Conservation (phyloP, 139 green algal genomes). For the Chlamydomonas sphaeroides region DNA sequence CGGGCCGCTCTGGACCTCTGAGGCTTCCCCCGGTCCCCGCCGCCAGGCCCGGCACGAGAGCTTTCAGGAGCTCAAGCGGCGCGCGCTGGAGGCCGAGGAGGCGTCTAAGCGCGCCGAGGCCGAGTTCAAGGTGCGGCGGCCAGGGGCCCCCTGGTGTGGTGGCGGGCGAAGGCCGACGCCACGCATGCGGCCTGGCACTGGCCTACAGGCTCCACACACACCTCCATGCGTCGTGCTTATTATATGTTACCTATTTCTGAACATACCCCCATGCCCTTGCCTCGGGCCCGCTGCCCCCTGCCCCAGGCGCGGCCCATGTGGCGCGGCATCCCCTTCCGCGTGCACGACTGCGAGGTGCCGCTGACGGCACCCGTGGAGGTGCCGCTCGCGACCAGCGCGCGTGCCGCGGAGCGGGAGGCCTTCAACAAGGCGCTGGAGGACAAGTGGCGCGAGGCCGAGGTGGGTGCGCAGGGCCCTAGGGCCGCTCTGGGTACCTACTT, state of each 20-base stretch:
- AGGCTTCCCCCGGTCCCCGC: not conserved
- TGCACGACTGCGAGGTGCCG: slow-evolving; percentile 21
- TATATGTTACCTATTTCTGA: no score
- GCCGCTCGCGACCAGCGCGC: slow-evolving; percentile 45
- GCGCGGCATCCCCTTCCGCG: slow-evolving; percentile 41
- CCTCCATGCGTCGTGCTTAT: no score
- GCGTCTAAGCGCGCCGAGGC: slow-evolving; percentile 47
- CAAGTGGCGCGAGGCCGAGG: slow-evolving; percentile 49
- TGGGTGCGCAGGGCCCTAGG: no score
- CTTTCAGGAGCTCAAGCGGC: slow-evolving; percentile 31
- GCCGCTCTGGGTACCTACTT: no score
- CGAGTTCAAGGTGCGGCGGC: slow-evolving; percentile 70
- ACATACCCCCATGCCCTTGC: not conserved
- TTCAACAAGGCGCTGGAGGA: slow-evolving; percentile 58
- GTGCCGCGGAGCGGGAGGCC: slow-evolving; percentile 46
- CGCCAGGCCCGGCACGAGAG: slow-evolving; percentile 36
- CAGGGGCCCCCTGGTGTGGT: no score
- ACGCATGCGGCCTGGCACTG: no score
- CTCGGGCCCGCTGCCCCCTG: no score
- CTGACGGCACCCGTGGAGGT: slow-evolving; percentile 61
- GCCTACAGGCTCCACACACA: no score
- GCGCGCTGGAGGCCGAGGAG: slow-evolving; percentile 55
- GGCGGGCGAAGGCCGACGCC: no score
- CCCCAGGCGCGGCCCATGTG: slow-evolving; percentile 59
- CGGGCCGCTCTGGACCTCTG: no score